Evolutionary conservation across 225 moss, liverwort and hornwort species (phyloP), one percentile per base, ranked within the genome.

Genomic region (Pseudoscleropodium purum): DNA sequence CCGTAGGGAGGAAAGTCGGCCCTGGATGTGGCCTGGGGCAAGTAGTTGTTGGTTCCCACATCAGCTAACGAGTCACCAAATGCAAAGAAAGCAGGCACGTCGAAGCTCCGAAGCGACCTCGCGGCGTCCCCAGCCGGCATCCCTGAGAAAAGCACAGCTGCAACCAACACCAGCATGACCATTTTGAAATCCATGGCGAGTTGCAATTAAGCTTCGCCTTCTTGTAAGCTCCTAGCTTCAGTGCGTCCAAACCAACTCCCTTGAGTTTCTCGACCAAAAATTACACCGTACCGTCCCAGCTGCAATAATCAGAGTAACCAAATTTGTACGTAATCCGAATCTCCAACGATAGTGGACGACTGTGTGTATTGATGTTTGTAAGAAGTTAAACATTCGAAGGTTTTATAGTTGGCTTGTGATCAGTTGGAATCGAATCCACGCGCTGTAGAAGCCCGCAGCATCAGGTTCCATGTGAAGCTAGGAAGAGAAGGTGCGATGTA

Each of bases 1-100:
- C 89, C 93, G 65, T 93, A 93, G 4, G 90, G 93, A 39, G 65
- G 78, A 21, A 93, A 88, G 57, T 93, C 25, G 51, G 93, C 91
- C 65, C 43, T 56, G 26, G 79, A 25, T 2, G 70, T 82, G 34
- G 79, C 78, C 31, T 79, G 36, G 10, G 91, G 93, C 82, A 93
- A 72, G 45, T 62, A 88, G 23, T 86, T 93, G 56, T 90, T 93
- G 66, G 89, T 93, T 18, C 93, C 90, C 16, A 67, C 89, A 43
- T 93, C 93, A 56, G 66, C 93, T 41, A 91, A 60, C 39, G 91
- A 93, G 70, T 93, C 91, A 8, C 91, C 93, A 11, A 93, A 86
- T 26, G 84, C 87, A 51, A 89, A 91, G 41, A 77, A 34, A 10
- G 89, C 91, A 2, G 91, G 93, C 84, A 89, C 93, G 8, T 89